Conservation (phyloP, 108 stramenopile genomes). For the Conticribra weissflogii region DNA sequence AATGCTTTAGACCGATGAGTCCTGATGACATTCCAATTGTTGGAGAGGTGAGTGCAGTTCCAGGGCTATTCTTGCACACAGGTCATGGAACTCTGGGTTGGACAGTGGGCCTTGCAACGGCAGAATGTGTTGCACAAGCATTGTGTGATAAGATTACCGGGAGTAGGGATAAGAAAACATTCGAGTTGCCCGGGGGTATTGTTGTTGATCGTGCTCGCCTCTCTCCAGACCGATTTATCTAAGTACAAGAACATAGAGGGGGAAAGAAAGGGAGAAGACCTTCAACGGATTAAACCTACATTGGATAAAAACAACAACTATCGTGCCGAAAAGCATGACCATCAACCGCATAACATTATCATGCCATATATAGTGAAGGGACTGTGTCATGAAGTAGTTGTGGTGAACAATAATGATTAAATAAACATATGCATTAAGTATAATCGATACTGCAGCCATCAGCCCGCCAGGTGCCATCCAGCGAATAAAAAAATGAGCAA, state of each 20-base stretch:
- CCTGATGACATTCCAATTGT: conserved; percentile 63
- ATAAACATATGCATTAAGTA: too few relatives aligned
- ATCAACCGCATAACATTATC: too few relatives aligned
- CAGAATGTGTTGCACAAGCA: conserved; percentile 54
- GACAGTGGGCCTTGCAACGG: conserved; percentile 54
- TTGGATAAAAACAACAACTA: too few relatives aligned
- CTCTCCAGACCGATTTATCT: conserved; percentile 38
- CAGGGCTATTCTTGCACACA: conserved; percentile 54
- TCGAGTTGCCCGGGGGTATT: conserved; percentile 31
- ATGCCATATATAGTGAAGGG: too few relatives aligned
- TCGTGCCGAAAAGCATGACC: too few relatives aligned
- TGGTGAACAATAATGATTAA: too few relatives aligned
- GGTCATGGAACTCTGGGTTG: conserved; percentile 66
- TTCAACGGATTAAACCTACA: too few relatives aligned
- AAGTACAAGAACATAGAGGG: neutral
- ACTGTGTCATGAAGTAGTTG: too few relatives aligned
- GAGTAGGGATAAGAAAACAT: conserved; percentile 5
- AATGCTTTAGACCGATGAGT: conserved; percentile 57
- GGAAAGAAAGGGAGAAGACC: too few relatives aligned
- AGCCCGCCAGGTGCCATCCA: too few relatives aligned
- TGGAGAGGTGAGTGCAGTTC: conserved; percentile 33
- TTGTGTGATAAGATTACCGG: conserved; percentile 36
- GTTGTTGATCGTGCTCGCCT: conserved; percentile 29
- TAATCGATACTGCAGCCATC: too few relatives aligned
- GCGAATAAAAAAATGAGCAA: too few relatives aligned